Evolutionary conservation across 2,329 filamentous ascomycete genomes (phyloP).

Genomic region (Lithohypha guttulata): DNA sequence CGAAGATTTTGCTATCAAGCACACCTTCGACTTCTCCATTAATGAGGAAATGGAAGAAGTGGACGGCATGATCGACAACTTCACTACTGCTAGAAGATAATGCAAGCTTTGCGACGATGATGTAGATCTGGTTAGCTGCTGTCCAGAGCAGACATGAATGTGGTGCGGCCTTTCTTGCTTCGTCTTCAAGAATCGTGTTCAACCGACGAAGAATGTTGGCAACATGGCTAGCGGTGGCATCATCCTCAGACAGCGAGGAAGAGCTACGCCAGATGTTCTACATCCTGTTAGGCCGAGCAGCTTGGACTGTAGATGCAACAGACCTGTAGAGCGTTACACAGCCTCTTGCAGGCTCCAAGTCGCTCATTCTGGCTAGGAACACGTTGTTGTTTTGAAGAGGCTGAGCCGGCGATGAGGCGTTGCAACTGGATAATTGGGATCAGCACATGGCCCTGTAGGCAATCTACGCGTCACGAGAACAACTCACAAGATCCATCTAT

Average conservation of each 20-base stretch:
- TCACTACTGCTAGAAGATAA: slow-evolving; percentile 73
- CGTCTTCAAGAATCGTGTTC: slow-evolving; percentile 67
- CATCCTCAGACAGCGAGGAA: slow-evolving; percentile 41
- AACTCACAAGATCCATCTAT: slow-evolving; percentile 37
- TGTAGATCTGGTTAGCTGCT: slow-evolving; percentile 76
- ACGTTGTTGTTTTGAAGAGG: slow-evolving; percentile 38
- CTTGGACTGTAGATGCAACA: no score
- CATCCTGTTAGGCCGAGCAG: slow-evolving; percentile 4
- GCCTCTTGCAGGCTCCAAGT: slow-evolving; percentile 49
- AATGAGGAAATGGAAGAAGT: slow-evolving; percentile 81
- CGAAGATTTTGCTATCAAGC: slow-evolving; percentile 75
- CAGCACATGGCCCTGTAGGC: slow-evolving; percentile 11
- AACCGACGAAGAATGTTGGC: slow-evolving; percentile 46
- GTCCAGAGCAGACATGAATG: slow-evolving; percentile 88
- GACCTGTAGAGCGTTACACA: slow-evolving; percentile 50
- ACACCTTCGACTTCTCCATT: slow-evolving; percentile 96
- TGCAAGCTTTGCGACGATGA: slow-evolving; percentile 79
- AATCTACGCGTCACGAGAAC: slow-evolving; percentile 11
- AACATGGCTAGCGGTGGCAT: slow-evolving; percentile 40
- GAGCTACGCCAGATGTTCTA: slow-evolving; percentile 53
- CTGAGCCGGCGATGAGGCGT: slow-evolving; percentile 46
- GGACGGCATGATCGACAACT: slow-evolving; percentile 73
- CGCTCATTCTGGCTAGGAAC: slow-evolving; percentile 49
- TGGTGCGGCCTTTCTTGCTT: slow-evolving; percentile 75
- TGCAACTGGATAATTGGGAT: slow-evolving; percentile 39